Evolutionary conservation across 805 yeast genomes (phyloP).

Genomic region (Wickerhamomyces kurtzmanii): DNA sequence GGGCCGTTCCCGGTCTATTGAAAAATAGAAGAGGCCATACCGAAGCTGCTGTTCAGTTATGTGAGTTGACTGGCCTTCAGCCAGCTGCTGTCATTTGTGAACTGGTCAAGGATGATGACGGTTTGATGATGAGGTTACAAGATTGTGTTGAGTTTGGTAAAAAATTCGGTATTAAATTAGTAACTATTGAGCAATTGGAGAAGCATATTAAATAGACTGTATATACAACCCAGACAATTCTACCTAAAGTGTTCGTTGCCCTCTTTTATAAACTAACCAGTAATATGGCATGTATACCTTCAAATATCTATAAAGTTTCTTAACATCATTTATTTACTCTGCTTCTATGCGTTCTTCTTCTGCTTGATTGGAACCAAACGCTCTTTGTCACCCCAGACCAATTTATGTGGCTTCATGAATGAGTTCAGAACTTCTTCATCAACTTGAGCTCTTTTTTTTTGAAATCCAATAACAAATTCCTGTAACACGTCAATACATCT

Average conservation of each 20-base stretch:
- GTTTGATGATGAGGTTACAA: conserved; percentile 87
- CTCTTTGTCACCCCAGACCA: conserved; percentile 65
- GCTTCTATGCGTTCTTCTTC: conserved; percentile 28
- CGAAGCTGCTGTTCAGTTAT: conserved; percentile 90
- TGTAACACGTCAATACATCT: conserved; percentile 74
- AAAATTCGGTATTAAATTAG: conserved; percentile 52
- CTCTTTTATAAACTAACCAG: too few species aligned
- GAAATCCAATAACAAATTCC: conserved; percentile 73
- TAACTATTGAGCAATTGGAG: conserved; percentile 70
- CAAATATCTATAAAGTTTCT: conserved; percentile 2
- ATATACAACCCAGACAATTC: too few species aligned
- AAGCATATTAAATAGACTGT: conserved; percentile 38
- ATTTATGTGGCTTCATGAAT: conserved; percentile 81
- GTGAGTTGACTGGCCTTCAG: conserved; percentile 62
- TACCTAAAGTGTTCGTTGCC: too few species aligned
- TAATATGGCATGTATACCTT: too few species aligned
- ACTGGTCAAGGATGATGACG: conserved; percentile 86
- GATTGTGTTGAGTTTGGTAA: conserved; percentile 71
- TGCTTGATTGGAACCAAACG: conserved; percentile 65
- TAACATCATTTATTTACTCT: too few species aligned
- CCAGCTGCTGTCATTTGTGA: conserved; percentile 94
- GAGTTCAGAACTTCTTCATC: conserved; percentile 49
- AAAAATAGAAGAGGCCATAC: conserved; percentile 87
- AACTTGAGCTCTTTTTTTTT: conserved; percentile 61
- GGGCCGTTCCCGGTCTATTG: conserved; percentile 84